Base-by-base conservation (phyloP, 768 basidiomycete genomes). In the Lentinula aciculospora region DNA sequence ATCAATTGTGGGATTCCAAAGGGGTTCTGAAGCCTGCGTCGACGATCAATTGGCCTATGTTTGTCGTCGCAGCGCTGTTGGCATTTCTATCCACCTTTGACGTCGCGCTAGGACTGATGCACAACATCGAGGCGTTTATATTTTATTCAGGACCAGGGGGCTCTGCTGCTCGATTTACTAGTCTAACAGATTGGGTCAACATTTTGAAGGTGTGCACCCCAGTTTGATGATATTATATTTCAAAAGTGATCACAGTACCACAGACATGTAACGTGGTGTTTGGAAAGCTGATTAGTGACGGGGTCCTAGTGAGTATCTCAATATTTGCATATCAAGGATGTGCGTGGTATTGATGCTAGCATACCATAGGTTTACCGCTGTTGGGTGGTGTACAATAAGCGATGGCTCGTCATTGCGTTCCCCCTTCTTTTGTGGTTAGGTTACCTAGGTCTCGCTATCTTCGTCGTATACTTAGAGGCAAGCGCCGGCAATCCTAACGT, bases 301-400 rank as follows among this genome's bases (percentile, higher is more conserved):
- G 53, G 3, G 48, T 60, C 23, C 34, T 62, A 28, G 61, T 62
- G 36, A 19, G n/a, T 19, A 19, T 29, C 40, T 2, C 3, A 3
- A 17, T 19, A 4, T 28, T 23, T 32, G 15, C n/a, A 13, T 29
- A 7, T 39, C 28, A 27, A 3, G 1, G 12, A 62, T n/a, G n/a
- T 53, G 51, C 53, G 19, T 56, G 17, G 31, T 6, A 25, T 37
- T 49, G 40, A 49, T 48, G 39, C 3, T 7, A 45, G 4, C 27
- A 29, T 56, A 31, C 8, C 56, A 4, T 12, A 62, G 61, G 53
- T 62, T 31, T 62, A 62, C 53, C 54, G 61, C 15, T 62, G 61
- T 31, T 62, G 59, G 59, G 53, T 60, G 15, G 61, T 62, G 10
- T 57, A 44, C 17, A 53, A 47, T 39, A 53, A 49, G 19, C 19